Evolutionary conservation across 306 rosid species (phyloP), one percentile per base, ranked within the genome.

Genomic region (Malus sylvestris): DNA sequence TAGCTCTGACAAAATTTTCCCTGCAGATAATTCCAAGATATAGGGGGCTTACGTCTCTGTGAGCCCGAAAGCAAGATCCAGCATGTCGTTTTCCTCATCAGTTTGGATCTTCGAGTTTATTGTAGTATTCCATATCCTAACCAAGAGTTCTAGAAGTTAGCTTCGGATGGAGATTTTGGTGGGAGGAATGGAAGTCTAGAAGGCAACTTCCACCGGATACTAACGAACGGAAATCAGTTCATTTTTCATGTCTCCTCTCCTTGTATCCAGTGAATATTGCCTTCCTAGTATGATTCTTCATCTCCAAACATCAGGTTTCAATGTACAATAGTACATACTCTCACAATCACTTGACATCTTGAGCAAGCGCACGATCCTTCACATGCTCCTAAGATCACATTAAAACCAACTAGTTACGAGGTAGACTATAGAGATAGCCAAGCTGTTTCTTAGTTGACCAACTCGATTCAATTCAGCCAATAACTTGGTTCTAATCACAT

Each of bases 71-170:
- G 98, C 97, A 23, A 91, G 90, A 84, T 94, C 96, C 87, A 94
- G 86, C 97, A 90, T 94, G 81, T 94, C 98, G 51, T 89, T 94
- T 84, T 91, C 97, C 84, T 91, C 98, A 62, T 94, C 98, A 6
- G 89, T 86, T 86, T 59, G 97, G 93, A 35, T 94, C 97, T 85
- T 94, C 96, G 44, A 93, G 78, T 80, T 90, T 94, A 76, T 91
- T 94, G 78, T 90, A 91, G 70, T 90, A 58, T 63, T 85, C 89
- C 86, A 87, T 79, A 62, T 94, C 98, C 98, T 91, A 75, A 79
- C 55, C 78, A 22, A 73, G 67, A 61, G 68, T 69, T 72, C 62
- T 66, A 76, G 27, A 52, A 20, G 66, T 70, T 65, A 72, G 80
- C 74, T 33, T 33, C 16, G 72, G 66, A 40, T 19, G 62, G 76